Percentiles rank a stretch among this genome's conserved stretches.
Evolutionary conservation across 179 eudicot genomes (phyloP).

Genomic region (Vitellaria paradoxa): DNA sequence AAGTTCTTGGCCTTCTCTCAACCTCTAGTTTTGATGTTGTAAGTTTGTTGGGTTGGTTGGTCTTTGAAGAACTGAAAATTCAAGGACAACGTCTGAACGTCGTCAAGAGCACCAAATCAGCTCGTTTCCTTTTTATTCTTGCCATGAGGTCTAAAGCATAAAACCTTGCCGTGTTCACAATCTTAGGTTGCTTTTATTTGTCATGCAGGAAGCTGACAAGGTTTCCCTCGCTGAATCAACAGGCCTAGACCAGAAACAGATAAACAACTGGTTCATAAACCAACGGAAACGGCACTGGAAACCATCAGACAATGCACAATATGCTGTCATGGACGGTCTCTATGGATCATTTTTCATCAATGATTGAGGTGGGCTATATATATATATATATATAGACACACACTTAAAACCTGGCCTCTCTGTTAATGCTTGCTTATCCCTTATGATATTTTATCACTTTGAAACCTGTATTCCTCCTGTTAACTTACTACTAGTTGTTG

Average conservation of each 20-base stretch:
- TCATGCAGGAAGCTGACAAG: slow-evolving; percentile 59
- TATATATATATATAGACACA: no score
- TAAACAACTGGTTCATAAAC: slow-evolving; percentile 77
- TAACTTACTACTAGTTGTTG: background rate
- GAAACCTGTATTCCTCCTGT: background rate
- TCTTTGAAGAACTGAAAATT: background rate
- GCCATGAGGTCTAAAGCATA: background rate
- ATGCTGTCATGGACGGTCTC: slow-evolving; percentile 50
- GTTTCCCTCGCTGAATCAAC: slow-evolving; percentile 56
- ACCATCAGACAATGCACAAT: slow-evolving; percentile 66
- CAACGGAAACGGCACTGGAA: slow-evolving; percentile 74
- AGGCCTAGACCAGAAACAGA: slow-evolving; percentile 70
- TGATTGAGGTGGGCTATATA: slow-evolving; percentile 29
- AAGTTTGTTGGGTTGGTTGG: background rate
- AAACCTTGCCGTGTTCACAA: background rate
- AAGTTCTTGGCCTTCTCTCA: background rate
- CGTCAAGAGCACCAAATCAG: no score
- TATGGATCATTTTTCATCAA: slow-evolving; percentile 45
- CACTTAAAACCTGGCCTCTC: background rate
- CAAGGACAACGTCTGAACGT: background rate
- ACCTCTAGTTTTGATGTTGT: background rate
- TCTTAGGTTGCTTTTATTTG: background rate
- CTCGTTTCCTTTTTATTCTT: background rate
- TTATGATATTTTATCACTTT: background rate
- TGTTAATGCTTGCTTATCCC: background rate